Evolutionary conservation across 1,284 basidiomycete species (phyloP).

Genomic region (Inonotus hispidus): DNA sequence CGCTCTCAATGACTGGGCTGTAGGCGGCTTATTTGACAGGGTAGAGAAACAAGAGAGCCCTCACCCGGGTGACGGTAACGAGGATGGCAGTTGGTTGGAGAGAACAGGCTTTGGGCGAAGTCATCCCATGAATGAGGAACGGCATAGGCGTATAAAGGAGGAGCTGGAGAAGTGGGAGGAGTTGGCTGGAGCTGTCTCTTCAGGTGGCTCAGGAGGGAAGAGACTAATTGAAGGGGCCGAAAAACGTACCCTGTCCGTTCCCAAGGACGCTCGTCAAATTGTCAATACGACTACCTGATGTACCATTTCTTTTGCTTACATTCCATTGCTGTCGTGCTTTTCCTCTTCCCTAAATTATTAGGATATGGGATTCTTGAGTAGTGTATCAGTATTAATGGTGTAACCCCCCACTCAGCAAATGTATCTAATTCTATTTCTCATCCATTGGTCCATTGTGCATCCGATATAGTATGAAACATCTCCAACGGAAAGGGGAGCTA

Average conservation of each 20-base stretch:
- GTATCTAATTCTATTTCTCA: neutral
- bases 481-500: neutral
- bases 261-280: neutral
- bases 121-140: slow-evolving; percentile 11
- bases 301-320: neutral
- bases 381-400: neutral
- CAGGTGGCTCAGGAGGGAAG: neutral
- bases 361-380: neutral
- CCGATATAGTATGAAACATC: neutral
- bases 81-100: slow-evolving; percentile 7
- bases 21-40: slow-evolving; percentile 6
- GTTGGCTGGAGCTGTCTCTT: neutral
- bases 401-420: neutral
- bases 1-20: slow-evolving; percentile 9
- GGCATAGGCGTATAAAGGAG: slow-evolving; percentile 4
- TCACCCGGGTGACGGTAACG: neutral
- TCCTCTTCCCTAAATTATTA: neutral
- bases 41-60: neutral
- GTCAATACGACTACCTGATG: neutral
- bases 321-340: neutral
- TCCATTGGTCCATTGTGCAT: neutral
- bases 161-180: slow-evolving; percentile 14
- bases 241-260: neutral
- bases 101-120: slow-evolving; percentile 12
- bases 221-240: neutral